Evolutionary conservation across 2,329 filamentous ascomycete species (phyloP).

Genomic region (Sclerotiophoma versabilis): DNA sequence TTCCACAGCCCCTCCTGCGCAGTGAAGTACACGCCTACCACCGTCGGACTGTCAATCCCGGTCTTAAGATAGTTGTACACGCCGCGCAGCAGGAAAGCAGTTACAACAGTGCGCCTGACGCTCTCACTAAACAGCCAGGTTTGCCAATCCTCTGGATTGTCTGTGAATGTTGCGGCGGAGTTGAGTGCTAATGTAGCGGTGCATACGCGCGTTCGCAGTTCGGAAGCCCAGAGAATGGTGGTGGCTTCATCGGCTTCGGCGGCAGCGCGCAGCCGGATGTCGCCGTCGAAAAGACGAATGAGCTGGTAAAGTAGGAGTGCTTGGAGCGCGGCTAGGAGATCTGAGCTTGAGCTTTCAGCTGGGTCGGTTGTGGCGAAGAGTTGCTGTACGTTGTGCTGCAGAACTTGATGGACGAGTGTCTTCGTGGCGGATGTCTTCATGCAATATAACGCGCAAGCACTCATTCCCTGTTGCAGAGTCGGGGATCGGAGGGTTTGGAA

Average conservation of each 20-base stretch:
- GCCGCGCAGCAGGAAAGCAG: constrained; percentile 37
- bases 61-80: constrained; percentile 36
- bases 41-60: constrained; percentile 7
- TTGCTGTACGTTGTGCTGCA: not conserved
- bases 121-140: constrained; percentile 39
- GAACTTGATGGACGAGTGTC: not conserved
- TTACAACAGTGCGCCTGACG: constrained; percentile 42
- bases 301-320: not conserved
- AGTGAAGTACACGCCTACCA: constrained; percentile 13
- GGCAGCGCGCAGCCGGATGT: not conserved
- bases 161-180: not conserved
- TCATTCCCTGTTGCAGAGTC: not conserved
- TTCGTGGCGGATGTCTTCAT: not conserved
- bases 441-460: not conserved
- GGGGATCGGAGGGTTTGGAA: not conserved
- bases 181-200: not conserved
- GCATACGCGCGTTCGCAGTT: not conserved
- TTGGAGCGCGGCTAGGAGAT: not conserved
- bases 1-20: constrained; percentile 13
- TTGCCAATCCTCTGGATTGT: not conserved
- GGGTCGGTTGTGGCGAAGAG: not conserved
- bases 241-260: not conserved
- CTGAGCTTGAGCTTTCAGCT: not conserved
- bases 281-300: not conserved
- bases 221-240: not conserved